Evolutionary conservation across 2,329 filamentous ascomycete species (phyloP).

Genomic region (Hymenoscyphus scutula): DNA sequence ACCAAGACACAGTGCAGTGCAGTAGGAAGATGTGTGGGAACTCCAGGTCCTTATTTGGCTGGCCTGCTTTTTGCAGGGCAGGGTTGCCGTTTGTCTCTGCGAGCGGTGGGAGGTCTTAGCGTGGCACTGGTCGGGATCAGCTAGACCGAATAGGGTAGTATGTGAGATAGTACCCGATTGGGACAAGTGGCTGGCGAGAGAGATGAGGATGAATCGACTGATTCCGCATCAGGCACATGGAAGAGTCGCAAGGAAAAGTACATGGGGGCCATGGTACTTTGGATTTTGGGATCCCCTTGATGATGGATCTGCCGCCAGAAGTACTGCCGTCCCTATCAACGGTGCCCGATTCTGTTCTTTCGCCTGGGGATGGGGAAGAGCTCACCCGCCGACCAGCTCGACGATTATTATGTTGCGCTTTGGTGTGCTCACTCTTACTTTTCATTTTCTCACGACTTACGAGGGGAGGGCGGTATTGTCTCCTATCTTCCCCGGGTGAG

Average conservation of each 20-base stretch:
- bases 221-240: background rate
- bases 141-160: background rate
- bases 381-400: background rate
- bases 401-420: background rate
- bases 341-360: background rate
- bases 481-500: background rate
- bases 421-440: background rate
- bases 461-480: background rate
- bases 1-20: background rate
- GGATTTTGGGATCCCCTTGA: background rate
- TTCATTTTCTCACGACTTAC: background rate
- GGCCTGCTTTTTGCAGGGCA: background rate
- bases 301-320: background rate
- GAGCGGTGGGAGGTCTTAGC: slow-evolving; percentile 2
- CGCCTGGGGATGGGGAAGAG: background rate
- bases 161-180: background rate
- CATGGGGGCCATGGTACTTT: background rate
- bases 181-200: background rate
- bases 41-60: slow-evolving; percentile 5
- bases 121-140: background rate
- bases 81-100: background rate
- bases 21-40: slow-evolving; percentile 4
- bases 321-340: too few relatives aligned
- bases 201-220: background rate
- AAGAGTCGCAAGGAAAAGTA: background rate